phyloP scores from a whole-genome alignment of 169 alveolate genomes.

The Plasmodium coatneyi region DNA sequence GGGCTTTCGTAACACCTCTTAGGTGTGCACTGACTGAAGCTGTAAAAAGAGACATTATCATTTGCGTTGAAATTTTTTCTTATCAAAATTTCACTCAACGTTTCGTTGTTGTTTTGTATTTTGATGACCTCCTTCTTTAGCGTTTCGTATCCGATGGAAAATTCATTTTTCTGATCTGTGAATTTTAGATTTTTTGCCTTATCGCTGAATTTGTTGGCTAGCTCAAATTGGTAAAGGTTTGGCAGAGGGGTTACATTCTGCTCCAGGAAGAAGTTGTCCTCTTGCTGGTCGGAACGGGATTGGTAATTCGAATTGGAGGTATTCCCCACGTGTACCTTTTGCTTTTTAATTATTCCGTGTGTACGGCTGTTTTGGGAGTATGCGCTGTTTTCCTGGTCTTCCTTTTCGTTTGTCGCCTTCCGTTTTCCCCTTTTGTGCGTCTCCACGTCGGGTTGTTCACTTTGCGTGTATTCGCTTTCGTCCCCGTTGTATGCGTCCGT shows the following conservation, averaged over 20 bases:
- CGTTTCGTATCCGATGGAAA: constrained; percentile 52
- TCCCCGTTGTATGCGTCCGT: not conserved
- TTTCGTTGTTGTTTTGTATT: constrained; percentile 68
- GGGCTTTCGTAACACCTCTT: constrained; percentile 61
- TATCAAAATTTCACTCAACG: constrained; percentile 62
- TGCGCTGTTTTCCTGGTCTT: not conserved
- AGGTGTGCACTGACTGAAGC: constrained; percentile 15
- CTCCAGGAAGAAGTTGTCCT: constrained; percentile 27
- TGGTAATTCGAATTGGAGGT: not conserved
- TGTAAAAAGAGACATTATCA: constrained; percentile 34
- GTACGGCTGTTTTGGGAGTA: not conserved
- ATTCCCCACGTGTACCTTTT: not conserved
- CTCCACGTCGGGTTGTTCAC: not conserved
- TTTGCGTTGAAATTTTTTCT: constrained; percentile 42
- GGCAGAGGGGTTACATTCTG: constrained; percentile 54
- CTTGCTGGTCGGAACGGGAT: not conserved
- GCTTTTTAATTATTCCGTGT: not conserved
- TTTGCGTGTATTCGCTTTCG: not conserved
- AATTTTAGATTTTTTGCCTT: constrained; percentile 26
- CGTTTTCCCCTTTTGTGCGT: not conserved
- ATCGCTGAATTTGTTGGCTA: constrained; percentile 14
- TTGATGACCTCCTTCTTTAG: constrained; percentile 52
- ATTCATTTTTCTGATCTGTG: constrained; percentile 61
- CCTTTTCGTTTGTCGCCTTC: not conserved
- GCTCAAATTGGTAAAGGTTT: not conserved